Evolutionary conservation across 331 rosid species (phyloP), one percentile per base, ranked within the genome.

Genomic region (Acacia pycnantha): DNA sequence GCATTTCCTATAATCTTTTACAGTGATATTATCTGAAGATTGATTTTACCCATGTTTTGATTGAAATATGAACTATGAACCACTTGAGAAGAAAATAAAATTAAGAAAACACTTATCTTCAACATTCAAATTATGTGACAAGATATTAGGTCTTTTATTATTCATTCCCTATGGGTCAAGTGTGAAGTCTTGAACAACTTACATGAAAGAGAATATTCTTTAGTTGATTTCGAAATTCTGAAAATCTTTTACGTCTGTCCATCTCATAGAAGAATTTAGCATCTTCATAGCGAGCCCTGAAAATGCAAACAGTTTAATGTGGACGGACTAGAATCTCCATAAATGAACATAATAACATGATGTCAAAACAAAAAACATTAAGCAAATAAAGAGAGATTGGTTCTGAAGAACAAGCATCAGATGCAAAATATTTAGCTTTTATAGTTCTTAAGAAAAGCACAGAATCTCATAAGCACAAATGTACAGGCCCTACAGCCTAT

Each of bases 221-320:
- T 75, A 95, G 90, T 88, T 90, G 91, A 82, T 86, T 81, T 71
- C 91, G 90, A 69, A 93, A 93, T 82, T 95, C 97, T 41, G 91
- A 86, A 85, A 95, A 86, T 72, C 77, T 88, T 89, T 92, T 93
- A n/a, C 83, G 78, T 10, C 92, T 90, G 83, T 95, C 98, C 85
- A 86, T 79, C 91, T 85, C 93, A 64, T 95, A 95, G 88, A 95
- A 95, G 89, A 95, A 95, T 77, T 93, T 95, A 1, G 98, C 98
- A 93, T 95, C 98, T 88, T 95, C 98, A 83, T 91, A 95, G 77
- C 96, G 96, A 74, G 98, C 97, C 83, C 98, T 95, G 90, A 87
- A 93, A 77, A 73, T 68, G 87, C 53, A 70, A 43, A 47, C 21
- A 65, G 69, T 84, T 31, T 48, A 76, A 37, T 47, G 74, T 50